These are phyloP conservation scores for Lobosporangium transversale DNA, from an alignment of 192 early-diverging fungal species.

Conservation along the genomic window DNA sequence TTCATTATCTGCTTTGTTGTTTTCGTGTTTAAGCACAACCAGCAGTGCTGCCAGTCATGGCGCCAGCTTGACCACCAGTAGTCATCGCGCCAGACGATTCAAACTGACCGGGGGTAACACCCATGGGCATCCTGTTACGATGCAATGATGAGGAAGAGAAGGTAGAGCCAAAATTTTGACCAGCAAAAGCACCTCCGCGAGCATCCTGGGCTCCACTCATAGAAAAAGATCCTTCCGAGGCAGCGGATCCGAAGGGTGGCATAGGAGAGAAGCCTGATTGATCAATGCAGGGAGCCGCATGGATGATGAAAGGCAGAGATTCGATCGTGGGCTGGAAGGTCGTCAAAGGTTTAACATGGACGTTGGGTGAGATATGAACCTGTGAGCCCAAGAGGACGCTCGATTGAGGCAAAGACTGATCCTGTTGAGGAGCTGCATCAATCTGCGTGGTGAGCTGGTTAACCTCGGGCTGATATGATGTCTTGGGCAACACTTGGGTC, in stretches of 20 bases:
- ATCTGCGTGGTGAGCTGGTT: constrained; percentile 25
- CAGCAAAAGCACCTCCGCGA: background rate
- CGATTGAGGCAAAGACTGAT: constrained; percentile 46
- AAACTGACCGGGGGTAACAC: too few relatives aligned
- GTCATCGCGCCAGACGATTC: too few relatives aligned
- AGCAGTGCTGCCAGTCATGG: too few relatives aligned
- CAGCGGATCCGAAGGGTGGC: background rate
- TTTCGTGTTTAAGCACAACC: too few relatives aligned
- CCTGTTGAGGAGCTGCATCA: constrained; percentile 28
- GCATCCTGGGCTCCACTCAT: background rate
- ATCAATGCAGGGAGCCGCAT: constrained; percentile 21
- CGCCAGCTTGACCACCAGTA: too few relatives aligned
- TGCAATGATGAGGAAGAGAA: background rate
- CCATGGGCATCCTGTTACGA: too few relatives aligned
- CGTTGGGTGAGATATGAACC: constrained; percentile 23
- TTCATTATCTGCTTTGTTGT: too few relatives aligned
- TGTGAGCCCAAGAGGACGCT: constrained; percentile 30
- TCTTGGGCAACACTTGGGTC: constrained; percentile 31
- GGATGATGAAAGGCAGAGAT: constrained; percentile 44
- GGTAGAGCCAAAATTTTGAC: background rate
- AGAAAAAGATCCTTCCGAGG: background rate
- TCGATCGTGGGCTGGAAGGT: constrained; percentile 42
- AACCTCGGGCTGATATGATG: constrained; percentile 42
- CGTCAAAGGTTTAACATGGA: constrained; percentile 40
- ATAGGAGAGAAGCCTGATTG: background rate